Evolutionary conservation across 441 rosid species (phyloP).

Genomic region (Geranium incanum): DNA sequence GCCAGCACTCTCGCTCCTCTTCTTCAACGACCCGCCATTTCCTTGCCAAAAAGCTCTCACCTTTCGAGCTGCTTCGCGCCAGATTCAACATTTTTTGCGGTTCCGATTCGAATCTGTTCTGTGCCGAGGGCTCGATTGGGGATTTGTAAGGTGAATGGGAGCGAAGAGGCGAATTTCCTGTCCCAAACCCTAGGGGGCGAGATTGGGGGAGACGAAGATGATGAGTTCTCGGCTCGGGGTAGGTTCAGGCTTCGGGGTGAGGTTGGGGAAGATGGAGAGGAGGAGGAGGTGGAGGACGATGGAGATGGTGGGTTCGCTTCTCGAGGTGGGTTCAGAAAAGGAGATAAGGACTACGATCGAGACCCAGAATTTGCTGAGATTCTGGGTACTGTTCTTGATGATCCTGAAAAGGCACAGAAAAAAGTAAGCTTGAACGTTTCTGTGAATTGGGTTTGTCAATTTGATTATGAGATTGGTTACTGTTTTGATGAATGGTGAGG

Average conservation of each 20-base stretch:
- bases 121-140: constrained; percentile 12
- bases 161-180: constrained; percentile 8
- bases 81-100: constrained; percentile 21
- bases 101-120: constrained; percentile 8
- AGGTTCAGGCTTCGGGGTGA: not conserved
- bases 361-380: constrained; percentile 86
- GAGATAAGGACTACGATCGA: constrained; percentile 50
- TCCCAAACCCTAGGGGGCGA: constrained; percentile 23
- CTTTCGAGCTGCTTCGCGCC: constrained; percentile 21
- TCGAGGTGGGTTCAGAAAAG: constrained; percentile 26
- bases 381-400: constrained; percentile 58
- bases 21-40: not conserved
- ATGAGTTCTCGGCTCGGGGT: not conserved
- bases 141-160: constrained; percentile 18
- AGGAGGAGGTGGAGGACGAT: constrained; percentile 19
- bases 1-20: not conserved
- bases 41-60: constrained; percentile 6
- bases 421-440: constrained; percentile 35
- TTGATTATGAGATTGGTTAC: not conserved
- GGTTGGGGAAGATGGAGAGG: constrained; percentile 25
- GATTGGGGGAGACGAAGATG: constrained; percentile 26
- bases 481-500: not conserved
- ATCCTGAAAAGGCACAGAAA: constrained; percentile 64
- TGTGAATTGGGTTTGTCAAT: not conserved
- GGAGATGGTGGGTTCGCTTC: constrained; percentile 21